Evolutionary conservation across 768 basidiomycete genomes (phyloP).

Genomic region (Xerocomellus amylosporus): DNA sequence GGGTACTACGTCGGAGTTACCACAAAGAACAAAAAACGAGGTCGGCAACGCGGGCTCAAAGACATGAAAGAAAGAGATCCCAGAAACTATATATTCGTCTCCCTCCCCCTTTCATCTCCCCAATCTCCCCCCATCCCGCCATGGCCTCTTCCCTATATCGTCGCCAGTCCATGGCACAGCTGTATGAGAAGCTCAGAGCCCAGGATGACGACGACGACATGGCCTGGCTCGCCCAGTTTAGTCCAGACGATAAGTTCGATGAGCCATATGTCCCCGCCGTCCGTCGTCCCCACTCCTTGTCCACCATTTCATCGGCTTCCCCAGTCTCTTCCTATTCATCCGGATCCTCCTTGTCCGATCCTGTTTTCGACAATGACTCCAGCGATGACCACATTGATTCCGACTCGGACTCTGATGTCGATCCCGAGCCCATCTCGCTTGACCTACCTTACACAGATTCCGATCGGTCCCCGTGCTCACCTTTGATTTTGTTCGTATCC

Average conservation of each 20-base stretch:
- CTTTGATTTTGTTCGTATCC: conserved; percentile 27
- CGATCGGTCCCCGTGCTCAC: conserved; percentile 4
- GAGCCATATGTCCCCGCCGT: conserved; percentile 21
- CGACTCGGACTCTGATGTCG: conserved; percentile 34
- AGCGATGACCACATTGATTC: conserved; percentile 23
- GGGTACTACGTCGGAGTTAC: conserved; percentile 37
- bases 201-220: conserved; percentile 36
- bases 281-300: conserved; percentile 22
- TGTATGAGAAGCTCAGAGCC: conserved; percentile 34
- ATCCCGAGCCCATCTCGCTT: conserved; percentile 21
- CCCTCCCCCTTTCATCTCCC: conserved; percentile 18
- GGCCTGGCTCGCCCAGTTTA: conserved; percentile 36
- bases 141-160: conserved; percentile 34
- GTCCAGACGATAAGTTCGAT: conserved; percentile 33
- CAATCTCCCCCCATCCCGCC: conserved; percentile 10
- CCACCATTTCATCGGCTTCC: conserved; percentile 29
- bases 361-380: conserved; percentile 21
- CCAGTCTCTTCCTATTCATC: conserved; percentile 26
- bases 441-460: conserved; percentile 12
- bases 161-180: conserved; percentile 37
- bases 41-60: conserved; percentile 38
- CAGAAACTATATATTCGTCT: conserved; percentile 30
- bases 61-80: conserved; percentile 38
- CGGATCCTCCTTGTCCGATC: conserved; percentile 17
- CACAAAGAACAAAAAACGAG: conserved; percentile 41